A percentile compares a stretch with the other conserved stretches of the same genome.
phyloP scores from a whole-genome alignment of 306 rosid genomes.

The Gastrolobium villosum region DNA sequence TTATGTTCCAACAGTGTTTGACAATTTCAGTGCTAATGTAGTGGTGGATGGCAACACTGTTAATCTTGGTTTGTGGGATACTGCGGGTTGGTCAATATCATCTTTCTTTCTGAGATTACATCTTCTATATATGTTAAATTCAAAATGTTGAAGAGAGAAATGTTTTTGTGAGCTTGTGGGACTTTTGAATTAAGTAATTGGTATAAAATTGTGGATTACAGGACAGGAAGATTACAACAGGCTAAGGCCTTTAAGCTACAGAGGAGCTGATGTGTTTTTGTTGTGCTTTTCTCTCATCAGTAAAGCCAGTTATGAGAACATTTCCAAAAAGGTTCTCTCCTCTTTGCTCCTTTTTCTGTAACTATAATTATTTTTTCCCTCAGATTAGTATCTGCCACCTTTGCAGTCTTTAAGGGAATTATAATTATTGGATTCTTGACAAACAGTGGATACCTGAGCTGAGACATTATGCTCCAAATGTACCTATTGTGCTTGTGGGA shows the following conservation, averaged over 20 bases:
- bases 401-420: neutral
- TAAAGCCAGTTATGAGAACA: conserved; percentile 93
- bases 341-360: neutral
- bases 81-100: conserved; percentile 64
- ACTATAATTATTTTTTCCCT: neutral
- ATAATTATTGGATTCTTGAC: conserved; percentile 39
- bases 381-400: conserved; percentile 11
- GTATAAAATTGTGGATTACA: conserved; percentile 42
- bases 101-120: neutral
- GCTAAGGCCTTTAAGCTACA: conserved; percentile 95
- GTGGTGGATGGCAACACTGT: conserved; percentile 72
- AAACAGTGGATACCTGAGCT: conserved; percentile 83
- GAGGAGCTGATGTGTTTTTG: conserved; percentile 96
- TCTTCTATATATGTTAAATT: neutral
- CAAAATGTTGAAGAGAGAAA: neutral
- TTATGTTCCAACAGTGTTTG: conserved; percentile 86
- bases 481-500: conserved; percentile 80
- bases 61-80: conserved; percentile 83
- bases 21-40: conserved; percentile 79
- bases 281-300: conserved; percentile 90
- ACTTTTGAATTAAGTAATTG: conserved; percentile 53
- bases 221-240: conserved; percentile 98
- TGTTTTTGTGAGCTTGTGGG: conserved; percentile 41
- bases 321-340: conserved; percentile 77
- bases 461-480: conserved; percentile 80